Percentiles rank a stretch among this genome's conserved stretches.
Conservation (phyloP, 208 protist genomes). For the Leptomonas seymouri region DNA sequence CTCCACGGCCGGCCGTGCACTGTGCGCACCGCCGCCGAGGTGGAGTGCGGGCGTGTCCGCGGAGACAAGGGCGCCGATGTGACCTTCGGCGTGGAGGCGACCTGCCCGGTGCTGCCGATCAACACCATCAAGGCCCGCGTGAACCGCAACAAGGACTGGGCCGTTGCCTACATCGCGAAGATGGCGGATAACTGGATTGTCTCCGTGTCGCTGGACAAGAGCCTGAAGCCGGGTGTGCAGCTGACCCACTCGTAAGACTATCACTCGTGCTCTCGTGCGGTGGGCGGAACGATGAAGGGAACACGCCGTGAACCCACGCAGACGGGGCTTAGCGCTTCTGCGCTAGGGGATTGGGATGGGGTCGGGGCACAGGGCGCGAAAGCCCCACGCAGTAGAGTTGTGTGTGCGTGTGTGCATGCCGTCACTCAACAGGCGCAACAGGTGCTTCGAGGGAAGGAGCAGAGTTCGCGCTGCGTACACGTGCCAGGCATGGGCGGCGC, state of each 20-base stretch:
- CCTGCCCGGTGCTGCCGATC: constrained; percentile 55
- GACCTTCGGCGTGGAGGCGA: constrained; percentile 50
- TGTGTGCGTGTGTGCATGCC: too few relatives aligned
- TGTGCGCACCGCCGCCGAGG: constrained; percentile 49
- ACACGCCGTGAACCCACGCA: too few relatives aligned
- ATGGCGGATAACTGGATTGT: constrained; percentile 73
- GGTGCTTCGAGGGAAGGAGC: too few relatives aligned
- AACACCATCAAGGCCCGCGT: constrained; percentile 77
- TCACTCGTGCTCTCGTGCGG: too few relatives aligned
- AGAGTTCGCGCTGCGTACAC: too few relatives aligned
- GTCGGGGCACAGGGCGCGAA: too few relatives aligned
- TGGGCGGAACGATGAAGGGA: too few relatives aligned
- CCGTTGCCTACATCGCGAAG: constrained; percentile 63
- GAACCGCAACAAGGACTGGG: constrained; percentile 64
- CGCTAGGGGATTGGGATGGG: too few relatives aligned
- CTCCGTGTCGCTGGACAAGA: constrained; percentile 67
- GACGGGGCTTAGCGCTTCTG: too few relatives aligned
- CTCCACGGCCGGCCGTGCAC: constrained; percentile 38
- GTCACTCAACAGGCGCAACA: too few relatives aligned
- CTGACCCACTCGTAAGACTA: constrained; percentile 64
- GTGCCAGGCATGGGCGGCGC: too few relatives aligned
- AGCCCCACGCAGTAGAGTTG: too few relatives aligned
- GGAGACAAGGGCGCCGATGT: constrained; percentile 32
- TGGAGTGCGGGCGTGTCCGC: constrained; percentile 36
- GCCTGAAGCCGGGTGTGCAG: constrained; percentile 59